These are phyloP conservation scores for Medicago ruthenica DNA, from an alignment of 306 rosid genomes.

Conservation along the genomic window DNA sequence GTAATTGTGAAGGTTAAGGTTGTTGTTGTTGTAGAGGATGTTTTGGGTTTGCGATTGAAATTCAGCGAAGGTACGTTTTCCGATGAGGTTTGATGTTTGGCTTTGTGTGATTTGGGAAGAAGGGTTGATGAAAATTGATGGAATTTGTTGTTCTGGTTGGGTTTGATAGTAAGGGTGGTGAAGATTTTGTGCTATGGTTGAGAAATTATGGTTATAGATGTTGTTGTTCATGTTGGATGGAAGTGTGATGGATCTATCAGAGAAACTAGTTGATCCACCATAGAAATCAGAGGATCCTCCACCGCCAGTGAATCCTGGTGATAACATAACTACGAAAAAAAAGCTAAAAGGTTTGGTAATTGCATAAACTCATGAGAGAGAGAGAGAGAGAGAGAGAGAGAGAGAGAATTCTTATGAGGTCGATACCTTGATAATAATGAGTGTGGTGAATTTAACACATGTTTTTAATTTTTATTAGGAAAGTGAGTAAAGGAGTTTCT, in stretches of 20 bases:
- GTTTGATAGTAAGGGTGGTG: slow-evolving; percentile 58
- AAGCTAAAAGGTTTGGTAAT: slow-evolving; percentile 45
- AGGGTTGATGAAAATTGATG: slow-evolving; percentile 41
- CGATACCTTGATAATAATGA: slow-evolving; percentile 40
- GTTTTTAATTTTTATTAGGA: slow-evolving; percentile 36
- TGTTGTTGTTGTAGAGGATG: slow-evolving; percentile 34
- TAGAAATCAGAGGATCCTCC: slow-evolving; percentile 66
- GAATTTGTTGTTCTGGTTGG: slow-evolving; percentile 54
- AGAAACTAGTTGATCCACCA: slow-evolving; percentile 8
- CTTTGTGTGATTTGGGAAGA: slow-evolving; percentile 59
- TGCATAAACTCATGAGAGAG: slow-evolving; percentile 57
- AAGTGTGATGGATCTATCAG: slow-evolving; percentile 55
- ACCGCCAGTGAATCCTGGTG: slow-evolving; percentile 76
- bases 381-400: slow-evolving; percentile 19
- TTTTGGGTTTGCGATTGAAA: slow-evolving; percentile 56
- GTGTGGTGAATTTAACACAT: slow-evolving; percentile 50
- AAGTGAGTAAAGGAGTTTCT: slow-evolving; percentile 24
- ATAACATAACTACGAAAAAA: slow-evolving; percentile 50
- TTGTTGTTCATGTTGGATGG: background rate
- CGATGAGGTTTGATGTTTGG: slow-evolving; percentile 46
- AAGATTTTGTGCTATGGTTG: slow-evolving; percentile 18
- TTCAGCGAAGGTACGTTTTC: slow-evolving; percentile 81
- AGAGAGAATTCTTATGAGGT: slow-evolving; percentile 4
- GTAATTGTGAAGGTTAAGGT: slow-evolving; percentile 46
- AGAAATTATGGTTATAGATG: slow-evolving; percentile 3